phyloP scores from a whole-genome alignment of 495 filamentous ascomycete species.

The Lichina pygmaea region DNA sequence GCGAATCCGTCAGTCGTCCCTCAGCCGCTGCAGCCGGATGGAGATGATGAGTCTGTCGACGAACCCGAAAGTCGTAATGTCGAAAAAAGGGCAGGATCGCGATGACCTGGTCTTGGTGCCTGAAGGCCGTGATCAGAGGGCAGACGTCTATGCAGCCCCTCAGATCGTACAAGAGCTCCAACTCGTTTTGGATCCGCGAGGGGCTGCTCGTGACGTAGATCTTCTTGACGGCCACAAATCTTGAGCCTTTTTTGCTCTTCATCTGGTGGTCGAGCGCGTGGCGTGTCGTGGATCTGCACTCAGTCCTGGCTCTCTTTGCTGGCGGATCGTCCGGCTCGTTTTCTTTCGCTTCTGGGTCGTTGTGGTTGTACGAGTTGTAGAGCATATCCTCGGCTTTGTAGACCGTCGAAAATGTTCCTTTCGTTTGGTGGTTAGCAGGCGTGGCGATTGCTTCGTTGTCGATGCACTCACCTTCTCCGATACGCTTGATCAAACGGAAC shows the following conservation, averaged over 20 bases:
- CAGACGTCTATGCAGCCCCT: conserved; percentile 61
- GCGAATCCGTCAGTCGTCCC: not conserved
- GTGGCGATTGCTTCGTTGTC: not conserved
- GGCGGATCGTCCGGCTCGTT: conserved; percentile 37
- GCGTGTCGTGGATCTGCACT: conserved; percentile 6
- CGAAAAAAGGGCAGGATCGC: conserved; percentile 87
- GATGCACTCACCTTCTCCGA: conserved; percentile 53
- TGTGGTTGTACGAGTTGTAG: conserved; percentile 60
- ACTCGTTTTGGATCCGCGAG: conserved; percentile 78
- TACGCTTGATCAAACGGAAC: conserved; percentile 83
- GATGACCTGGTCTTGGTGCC: conserved; percentile 79
- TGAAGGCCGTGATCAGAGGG: conserved; percentile 86
- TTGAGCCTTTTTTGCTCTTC: conserved; percentile 17
- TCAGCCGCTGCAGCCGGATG: not conserved
- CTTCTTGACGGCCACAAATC: conserved; percentile 91
- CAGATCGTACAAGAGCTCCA: conserved; percentile 84
- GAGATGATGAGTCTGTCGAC: not conserved
- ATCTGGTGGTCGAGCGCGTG: conserved; percentile 5
- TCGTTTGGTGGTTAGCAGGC: conserved; percentile 2
- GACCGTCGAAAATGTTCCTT: conserved; percentile 91
- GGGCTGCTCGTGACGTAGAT: conserved; percentile 96
- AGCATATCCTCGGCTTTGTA: conserved; percentile 95
- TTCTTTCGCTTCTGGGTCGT: conserved; percentile 39
- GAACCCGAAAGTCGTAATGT: conserved; percentile 68
- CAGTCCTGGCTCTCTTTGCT: conserved; percentile 19